These are phyloP conservation scores for Colletotrichum kahawae DNA, from an alignment of 2,329 filamentous ascomycete species.

Conservation along the genomic window DNA sequence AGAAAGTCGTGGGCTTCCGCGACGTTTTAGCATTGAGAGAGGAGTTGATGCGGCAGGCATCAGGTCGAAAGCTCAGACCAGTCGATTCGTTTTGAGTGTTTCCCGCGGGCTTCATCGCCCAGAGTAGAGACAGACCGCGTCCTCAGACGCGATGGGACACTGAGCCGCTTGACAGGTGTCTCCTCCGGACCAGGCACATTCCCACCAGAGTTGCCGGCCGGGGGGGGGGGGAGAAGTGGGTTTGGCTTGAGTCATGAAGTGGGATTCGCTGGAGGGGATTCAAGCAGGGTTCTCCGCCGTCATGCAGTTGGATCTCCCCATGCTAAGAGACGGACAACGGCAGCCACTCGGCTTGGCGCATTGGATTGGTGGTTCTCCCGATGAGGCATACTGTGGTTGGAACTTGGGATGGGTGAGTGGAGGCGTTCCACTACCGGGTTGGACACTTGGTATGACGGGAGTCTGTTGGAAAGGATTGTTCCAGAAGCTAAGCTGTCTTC, in stretches of 20 bases:
- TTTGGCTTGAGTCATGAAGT: background rate
- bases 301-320: background rate
- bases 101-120: background rate
- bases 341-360: slow-evolving; percentile 5
- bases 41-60: background rate
- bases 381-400: background rate
- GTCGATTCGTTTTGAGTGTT: background rate
- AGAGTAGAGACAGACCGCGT: background rate
- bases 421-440: background rate
- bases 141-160: background rate
- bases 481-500: background rate
- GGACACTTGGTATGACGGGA: background rate
- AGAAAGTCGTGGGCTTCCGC: background rate
- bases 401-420: background rate
- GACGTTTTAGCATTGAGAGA: background rate
- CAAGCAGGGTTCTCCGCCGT: slow-evolving; percentile 13
- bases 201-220: background rate
- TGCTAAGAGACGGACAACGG: background rate
- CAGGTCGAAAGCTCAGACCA: slow-evolving; percentile 4
- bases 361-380: background rate
- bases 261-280: background rate
- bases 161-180: background rate
- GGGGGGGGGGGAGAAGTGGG: background rate
- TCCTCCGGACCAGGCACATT: background rate
- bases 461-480: background rate